Evolutionary conservation across 106 monocot genomes (phyloP).

Genomic region (Iris macrosiphon): DNA sequence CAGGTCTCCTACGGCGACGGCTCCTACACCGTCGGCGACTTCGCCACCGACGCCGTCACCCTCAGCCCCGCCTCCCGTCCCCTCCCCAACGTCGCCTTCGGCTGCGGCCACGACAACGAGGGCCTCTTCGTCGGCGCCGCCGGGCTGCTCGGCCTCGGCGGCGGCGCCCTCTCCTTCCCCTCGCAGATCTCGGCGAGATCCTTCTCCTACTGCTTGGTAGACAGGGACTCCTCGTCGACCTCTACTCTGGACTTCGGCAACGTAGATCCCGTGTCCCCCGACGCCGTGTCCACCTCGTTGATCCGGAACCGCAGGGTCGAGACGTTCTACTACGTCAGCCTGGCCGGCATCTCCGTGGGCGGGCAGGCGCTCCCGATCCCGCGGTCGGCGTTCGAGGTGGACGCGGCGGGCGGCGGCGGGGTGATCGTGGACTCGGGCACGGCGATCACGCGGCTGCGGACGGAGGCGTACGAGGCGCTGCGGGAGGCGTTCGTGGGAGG

Average conservation of each 20-base stretch:
- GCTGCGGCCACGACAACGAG: constrained; percentile 76
- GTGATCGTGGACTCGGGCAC: constrained; percentile 26
- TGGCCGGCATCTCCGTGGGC: constrained; percentile 58
- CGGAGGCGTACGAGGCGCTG: constrained; percentile 15
- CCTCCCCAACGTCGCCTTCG: constrained; percentile 35
- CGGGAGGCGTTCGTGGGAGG: constrained; percentile 35
- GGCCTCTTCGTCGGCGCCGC: constrained; percentile 65
- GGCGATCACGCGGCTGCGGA: constrained; percentile 14
- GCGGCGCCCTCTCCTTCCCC: constrained; percentile 56
- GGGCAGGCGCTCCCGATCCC: constrained; percentile 22
- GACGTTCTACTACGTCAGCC: constrained; percentile 36
- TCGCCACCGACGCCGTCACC: constrained; percentile 48
- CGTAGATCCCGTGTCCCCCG: constrained; percentile 2
- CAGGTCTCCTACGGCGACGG: constrained; percentile 80
- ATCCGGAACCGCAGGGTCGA: constrained; percentile 34
- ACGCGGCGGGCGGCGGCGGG: constrained; percentile 32
- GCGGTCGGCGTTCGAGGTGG: constrained; percentile 11
- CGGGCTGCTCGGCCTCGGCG: constrained; percentile 68
- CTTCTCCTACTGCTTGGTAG: constrained; percentile 74
- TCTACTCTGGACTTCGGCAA: constrained; percentile 62
- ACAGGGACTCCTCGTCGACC: constrained; percentile 37
- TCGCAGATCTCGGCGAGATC: constrained; percentile 36
- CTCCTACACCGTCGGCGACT: constrained; percentile 68
- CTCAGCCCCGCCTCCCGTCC: constrained; percentile 24
- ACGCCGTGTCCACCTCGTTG: constrained; percentile 27